Base-by-base conservation (phyloP, 2,329 filamentous ascomycete species). In the Colletotrichum falcatum region DNA sequence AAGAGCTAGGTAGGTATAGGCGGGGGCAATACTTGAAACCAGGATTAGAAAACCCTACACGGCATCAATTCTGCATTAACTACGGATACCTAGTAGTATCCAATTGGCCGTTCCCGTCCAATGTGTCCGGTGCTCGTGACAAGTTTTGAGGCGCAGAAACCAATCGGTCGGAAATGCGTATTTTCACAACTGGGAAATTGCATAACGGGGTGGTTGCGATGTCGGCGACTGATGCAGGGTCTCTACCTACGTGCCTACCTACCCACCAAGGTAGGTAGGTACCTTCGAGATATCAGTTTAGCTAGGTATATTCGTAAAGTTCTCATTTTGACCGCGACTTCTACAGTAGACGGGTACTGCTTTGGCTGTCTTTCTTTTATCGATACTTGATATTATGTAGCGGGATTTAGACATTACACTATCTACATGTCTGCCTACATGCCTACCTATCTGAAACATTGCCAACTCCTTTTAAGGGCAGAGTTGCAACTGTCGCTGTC, bases 191-290 rank as follows among this genome's bases (percentile, higher is more conserved):
- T 30, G 2, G 8, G 30, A 42, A n/a, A 16, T 26, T 37, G 20
- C 28, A 46, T 35, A 54, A 55, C 23, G 39, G 12, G 37, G 33
- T 20, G 26, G n/a, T n/a, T 61, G 66, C 67, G 67, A 70, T 70
- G 63, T 67, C 67, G 67, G 67, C 67, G 56, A 28, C 44, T 11
- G 16, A 18, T 37, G 35, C 55, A 66, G 42, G 49, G 51, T 35
- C 2, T 7, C 1, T 20, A 42, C 39, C 39, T 20, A 42, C 42
- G 20, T 46, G 23, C 20, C 20, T 46, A 42, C 39, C 20, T 44
- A 56, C 30, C 30, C n/a, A n/a, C n/a, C n/a, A n/a, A n/a, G n/a
- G n/a, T n/a, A n/a, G n/a, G n/a, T n/a, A n/a, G n/a, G n/a, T n/a
- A n/a, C n/a, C n/a, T n/a, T n/a, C n/a, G n/a, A n/a, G n/a, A n/a